These are phyloP conservation scores for Tetrastigma voinierianum DNA, from an alignment of 164 flowering plant genomes.

Conservation along the genomic window DNA sequence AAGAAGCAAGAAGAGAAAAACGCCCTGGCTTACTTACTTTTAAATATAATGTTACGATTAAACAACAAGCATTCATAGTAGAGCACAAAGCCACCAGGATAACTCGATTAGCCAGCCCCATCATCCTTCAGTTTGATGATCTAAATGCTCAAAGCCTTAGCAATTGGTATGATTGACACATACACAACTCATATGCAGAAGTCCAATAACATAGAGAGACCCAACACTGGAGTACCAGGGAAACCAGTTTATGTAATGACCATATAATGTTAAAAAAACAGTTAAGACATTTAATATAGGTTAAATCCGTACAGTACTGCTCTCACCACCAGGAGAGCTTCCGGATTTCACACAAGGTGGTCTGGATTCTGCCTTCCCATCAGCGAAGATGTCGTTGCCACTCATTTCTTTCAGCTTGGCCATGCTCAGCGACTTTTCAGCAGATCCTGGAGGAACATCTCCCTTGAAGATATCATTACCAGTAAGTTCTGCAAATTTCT, in stretches of 20 bases:
- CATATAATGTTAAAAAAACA: too few species aligned
- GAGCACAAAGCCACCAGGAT: background rate
- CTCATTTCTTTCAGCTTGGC: slow-evolving; percentile 89
- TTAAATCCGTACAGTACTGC: slow-evolving; percentile 64
- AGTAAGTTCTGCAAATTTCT: slow-evolving; percentile 79
- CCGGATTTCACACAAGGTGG: too few species aligned
- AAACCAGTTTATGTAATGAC: background rate
- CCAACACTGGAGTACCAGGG: background rate
- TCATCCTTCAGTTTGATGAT: slow-evolving; percentile 1
- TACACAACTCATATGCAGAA: too few species aligned
- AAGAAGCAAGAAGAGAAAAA: too few species aligned
- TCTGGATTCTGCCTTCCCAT: slow-evolving; percentile 68
- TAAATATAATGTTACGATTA: background rate
- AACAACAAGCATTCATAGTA: background rate
- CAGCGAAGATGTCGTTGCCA: slow-evolving; percentile 84
- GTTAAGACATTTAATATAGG: background rate
- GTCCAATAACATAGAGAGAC: too few species aligned
- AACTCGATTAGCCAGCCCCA: slow-evolving; percentile 5
- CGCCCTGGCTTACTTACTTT: too few species aligned
- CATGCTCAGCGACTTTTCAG: slow-evolving; percentile 70
- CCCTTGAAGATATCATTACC: slow-evolving; percentile 95
- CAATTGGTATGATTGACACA: too few species aligned
- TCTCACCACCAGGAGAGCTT: slow-evolving; percentile 96
- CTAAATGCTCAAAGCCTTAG: background rate
- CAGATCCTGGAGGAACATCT: slow-evolving; percentile 66